A percentile compares a stretch with the other conserved stretches of the same genome.
Conservation (phyloP, 441 rosid genomes). For the Cnidoscolus chayamansa region DNA sequence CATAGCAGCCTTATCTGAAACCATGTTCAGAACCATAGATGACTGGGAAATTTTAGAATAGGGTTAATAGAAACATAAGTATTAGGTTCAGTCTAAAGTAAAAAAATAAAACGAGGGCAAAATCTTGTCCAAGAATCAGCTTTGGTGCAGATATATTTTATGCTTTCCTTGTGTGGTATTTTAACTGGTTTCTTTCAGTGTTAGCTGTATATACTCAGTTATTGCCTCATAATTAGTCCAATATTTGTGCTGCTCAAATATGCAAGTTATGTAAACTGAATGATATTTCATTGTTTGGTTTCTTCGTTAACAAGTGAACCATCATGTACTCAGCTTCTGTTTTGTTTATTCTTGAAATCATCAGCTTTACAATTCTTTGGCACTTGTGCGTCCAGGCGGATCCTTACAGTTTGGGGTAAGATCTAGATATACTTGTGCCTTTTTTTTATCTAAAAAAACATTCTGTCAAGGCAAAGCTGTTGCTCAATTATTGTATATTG, state of each 20-base stretch:
- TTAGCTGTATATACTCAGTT: neutral
- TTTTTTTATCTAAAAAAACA: neutral
- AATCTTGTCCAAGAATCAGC: neutral
- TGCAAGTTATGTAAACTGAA: neutral
- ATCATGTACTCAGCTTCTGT: neutral
- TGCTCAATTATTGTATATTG: neutral
- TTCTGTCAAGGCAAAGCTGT: neutral
- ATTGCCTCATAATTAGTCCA: neutral
- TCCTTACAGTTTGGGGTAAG: conserved; percentile 26
- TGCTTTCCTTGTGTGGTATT: neutral
- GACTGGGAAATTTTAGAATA: no score
- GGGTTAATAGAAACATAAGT: no score
- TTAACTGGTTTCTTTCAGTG: neutral
- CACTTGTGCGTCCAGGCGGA: conserved; percentile 20
- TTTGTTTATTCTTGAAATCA: neutral
- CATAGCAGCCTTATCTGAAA: no score
- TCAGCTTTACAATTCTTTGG: conserved; percentile 25
- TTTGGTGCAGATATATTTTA: neutral
- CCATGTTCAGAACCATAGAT: no score
- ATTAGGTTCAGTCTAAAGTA: no score
- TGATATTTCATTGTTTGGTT: neutral
- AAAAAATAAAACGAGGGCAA: no score
- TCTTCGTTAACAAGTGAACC: neutral
- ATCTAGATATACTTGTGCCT: neutral
- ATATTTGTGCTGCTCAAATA: neutral